These are phyloP conservation scores for Aurinia saxatilis DNA, from an alignment of 345 rosid genomes.

Conservation along the genomic window DNA sequence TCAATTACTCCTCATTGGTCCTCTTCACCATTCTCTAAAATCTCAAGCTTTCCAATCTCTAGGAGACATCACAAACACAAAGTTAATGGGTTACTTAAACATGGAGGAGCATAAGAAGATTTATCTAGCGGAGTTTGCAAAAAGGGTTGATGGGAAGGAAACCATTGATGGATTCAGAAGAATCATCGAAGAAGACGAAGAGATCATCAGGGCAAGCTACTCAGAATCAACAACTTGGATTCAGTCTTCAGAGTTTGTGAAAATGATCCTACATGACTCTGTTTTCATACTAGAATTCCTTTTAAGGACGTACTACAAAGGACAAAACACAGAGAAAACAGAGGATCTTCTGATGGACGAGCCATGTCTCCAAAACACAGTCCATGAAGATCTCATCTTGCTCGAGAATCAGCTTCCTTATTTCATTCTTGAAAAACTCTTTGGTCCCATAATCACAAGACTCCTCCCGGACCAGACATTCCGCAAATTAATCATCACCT, in stretches of 20 bases:
- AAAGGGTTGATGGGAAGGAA: neutral
- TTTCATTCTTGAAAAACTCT: slow-evolving; percentile 19
- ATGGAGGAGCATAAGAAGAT: slow-evolving; percentile 4
- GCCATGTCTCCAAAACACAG: neutral
- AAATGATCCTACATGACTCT: slow-evolving; percentile 20
- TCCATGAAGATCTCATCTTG: slow-evolving; percentile 2
- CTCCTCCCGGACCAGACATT: neutral
- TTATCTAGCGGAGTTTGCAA: neutral
- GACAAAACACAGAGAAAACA: neutral
- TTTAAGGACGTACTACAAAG: neutral
- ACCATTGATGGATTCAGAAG: neutral
- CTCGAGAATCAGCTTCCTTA: slow-evolving; percentile 25
- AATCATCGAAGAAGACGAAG: slow-evolving; percentile 6
- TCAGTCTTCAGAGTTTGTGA: slow-evolving; percentile 5
- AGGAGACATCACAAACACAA: neutral
- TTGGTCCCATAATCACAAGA: neutral
- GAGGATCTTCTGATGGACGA: slow-evolving; percentile 11
- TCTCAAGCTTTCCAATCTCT: neutral
- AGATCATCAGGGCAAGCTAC: slow-evolving; percentile 14
- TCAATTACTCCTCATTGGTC: neutral
- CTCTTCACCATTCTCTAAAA: slow-evolving; percentile 9
- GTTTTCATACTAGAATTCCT: slow-evolving; percentile 19
- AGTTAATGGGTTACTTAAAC: neutral
- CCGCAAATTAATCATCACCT: neutral
- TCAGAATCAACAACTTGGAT: slow-evolving; percentile 21